phyloP scores from a whole-genome alignment of 768 basidiomycete genomes.

The Boletus reticulatus region DNA sequence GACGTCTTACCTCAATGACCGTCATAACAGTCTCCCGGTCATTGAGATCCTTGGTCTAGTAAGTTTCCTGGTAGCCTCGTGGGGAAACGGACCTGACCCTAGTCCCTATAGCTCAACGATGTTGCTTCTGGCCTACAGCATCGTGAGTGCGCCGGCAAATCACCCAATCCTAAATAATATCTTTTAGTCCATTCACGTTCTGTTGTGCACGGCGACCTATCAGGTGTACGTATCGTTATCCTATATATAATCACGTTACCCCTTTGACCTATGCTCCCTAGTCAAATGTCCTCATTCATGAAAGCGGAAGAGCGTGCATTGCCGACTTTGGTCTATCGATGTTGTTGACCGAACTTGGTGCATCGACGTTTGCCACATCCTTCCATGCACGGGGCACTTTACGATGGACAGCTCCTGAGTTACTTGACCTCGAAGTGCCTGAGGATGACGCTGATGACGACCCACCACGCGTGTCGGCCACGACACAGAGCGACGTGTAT shows the following conservation, averaged over 20 bases:
- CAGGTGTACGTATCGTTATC: slow-evolving; percentile 7
- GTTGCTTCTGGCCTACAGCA: too few relatives aligned
- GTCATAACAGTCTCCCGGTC: neutral
- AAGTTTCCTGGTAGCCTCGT: neutral
- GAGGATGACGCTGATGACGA: neutral
- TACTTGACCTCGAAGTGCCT: slow-evolving; percentile 11
- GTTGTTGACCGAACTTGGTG: neutral
- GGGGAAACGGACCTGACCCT: neutral
- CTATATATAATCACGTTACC: too few relatives aligned
- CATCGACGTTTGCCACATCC: slow-evolving; percentile 16
- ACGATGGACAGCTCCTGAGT: too few relatives aligned
- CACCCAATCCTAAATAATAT: neutral
- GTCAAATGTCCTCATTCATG: too few relatives aligned
- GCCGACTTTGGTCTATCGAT: too few relatives aligned
- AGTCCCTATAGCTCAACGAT: neutral
- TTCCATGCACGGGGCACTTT: slow-evolving; percentile 11
- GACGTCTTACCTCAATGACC: slow-evolving; percentile 17
- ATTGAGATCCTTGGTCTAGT: neutral
- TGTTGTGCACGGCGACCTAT: slow-evolving; percentile 19
- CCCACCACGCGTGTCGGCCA: neutral
- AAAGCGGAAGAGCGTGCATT: too few relatives aligned
- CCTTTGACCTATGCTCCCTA: neutral
- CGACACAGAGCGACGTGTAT: neutral
- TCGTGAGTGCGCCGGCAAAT: too few relatives aligned
- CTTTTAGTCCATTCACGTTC: slow-evolving; percentile 15